Evolutionary conservation across 1,139 yeast genomes (phyloP).

Genomic region (Protomyces arabidopsidicola): DNA sequence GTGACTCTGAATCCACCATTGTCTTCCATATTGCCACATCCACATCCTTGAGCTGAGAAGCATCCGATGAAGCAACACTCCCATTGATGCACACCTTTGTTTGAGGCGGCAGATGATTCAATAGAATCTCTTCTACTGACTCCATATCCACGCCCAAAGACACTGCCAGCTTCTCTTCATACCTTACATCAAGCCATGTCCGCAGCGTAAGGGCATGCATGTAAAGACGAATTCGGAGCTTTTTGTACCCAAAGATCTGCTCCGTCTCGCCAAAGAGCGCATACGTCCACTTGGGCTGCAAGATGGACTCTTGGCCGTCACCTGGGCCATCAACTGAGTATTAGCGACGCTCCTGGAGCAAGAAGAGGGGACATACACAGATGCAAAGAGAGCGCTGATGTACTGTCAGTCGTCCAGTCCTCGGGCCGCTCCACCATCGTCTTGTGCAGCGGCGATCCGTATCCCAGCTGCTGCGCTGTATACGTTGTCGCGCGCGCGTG

Average conservation of each 20-base stretch:
- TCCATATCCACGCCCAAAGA: constrained; percentile 36
- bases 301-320: constrained; percentile 35
- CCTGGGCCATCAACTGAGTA: background rate
- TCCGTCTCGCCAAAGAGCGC: constrained; percentile 92
- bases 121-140: constrained; percentile 49
- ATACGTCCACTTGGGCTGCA: constrained; percentile 69
- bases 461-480: too few relatives aligned
- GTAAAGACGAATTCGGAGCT: constrained; percentile 45
- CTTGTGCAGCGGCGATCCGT: too few relatives aligned
- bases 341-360: background rate
- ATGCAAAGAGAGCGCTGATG: constrained; percentile 2
- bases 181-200: constrained; percentile 49
- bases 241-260: constrained; percentile 77
- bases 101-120: constrained; percentile 53
- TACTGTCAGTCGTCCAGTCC: constrained; percentile 19
- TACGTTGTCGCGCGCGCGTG: background rate
- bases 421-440: constrained; percentile 19
- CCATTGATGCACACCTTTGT: constrained; percentile 31
- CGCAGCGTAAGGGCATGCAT: background rate
- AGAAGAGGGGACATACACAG: background rate
- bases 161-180: constrained; percentile 47
- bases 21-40: constrained; percentile 52
- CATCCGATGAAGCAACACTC: background rate
- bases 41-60: constrained; percentile 56
- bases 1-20: constrained; percentile 44